Evolutionary conservation across 306 rosid genomes (phyloP).

Genomic region (Trifolium pratense): DNA sequence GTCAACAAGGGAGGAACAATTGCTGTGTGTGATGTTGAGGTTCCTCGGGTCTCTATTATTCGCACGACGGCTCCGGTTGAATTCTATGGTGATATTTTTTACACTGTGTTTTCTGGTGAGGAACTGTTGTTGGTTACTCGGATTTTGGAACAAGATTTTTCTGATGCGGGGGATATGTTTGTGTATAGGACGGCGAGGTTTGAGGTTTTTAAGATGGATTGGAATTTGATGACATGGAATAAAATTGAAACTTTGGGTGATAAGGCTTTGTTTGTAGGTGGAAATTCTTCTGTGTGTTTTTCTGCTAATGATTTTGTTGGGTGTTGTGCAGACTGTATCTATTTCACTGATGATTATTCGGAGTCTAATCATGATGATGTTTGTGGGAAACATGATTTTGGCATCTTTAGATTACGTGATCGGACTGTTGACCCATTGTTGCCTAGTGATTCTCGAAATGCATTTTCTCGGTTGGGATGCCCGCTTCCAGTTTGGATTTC

Average conservation of each 20-base stretch:
- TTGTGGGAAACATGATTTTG: conserved; percentile 61
- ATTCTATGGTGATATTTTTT: conserved; percentile 56
- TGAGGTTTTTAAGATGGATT: conserved; percentile 60
- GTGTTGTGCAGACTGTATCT: conserved; percentile 58
- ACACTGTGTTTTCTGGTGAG: conserved; percentile 54
- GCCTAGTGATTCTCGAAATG: conserved; percentile 53
- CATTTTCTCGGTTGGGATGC: conserved; percentile 42
- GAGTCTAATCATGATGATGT: conserved; percentile 58
- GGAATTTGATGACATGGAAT: conserved; percentile 51
- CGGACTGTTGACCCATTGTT: conserved; percentile 53
- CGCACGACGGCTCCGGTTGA: background rate
- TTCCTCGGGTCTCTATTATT: conserved; percentile 44
- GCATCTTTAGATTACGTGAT: conserved; percentile 58
- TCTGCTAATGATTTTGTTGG: conserved; percentile 57
- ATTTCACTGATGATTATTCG: conserved; percentile 70
- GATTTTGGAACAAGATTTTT: conserved; percentile 47
- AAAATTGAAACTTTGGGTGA: conserved; percentile 57
- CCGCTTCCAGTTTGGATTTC: conserved; percentile 73
- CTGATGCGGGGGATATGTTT: background rate
- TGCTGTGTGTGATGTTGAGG: conserved; percentile 56
- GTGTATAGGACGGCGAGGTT: conserved; percentile 60
- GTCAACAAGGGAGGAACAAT: conserved; percentile 58
- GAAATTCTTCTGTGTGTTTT: conserved; percentile 60
- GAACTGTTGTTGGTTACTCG: conserved; percentile 58
- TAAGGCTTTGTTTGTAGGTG: conserved; percentile 62